A percentile compares a stretch with the other conserved stretches of the same genome.
phyloP scores from a whole-genome alignment of 306 rosid species.

The Glycine soja region DNA sequence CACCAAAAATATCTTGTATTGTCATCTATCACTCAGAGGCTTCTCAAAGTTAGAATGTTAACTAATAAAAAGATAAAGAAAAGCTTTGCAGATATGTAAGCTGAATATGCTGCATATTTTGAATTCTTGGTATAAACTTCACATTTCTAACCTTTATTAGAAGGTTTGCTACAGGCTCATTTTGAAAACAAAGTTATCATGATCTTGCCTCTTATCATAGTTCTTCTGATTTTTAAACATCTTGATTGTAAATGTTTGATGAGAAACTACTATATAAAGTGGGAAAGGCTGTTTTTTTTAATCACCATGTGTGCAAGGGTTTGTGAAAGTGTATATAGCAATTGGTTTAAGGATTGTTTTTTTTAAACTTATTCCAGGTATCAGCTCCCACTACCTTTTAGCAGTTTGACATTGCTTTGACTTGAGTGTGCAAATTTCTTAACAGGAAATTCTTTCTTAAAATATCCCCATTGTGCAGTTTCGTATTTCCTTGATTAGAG shows the following conservation, averaged over 20 bases:
- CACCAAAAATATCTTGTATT: constrained; percentile 16
- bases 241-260: constrained; percentile 17
- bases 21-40: constrained; percentile 4
- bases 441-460: background rate
- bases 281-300: background rate
- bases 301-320: constrained; percentile 10
- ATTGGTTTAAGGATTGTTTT: background rate
- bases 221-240: constrained; percentile 14
- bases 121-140: constrained; percentile 18
- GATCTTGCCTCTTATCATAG: background rate
- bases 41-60: constrained; percentile 36
- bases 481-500: constrained; percentile 3
- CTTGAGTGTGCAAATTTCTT: background rate
- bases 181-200: constrained; percentile 27
- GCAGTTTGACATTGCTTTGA: constrained; percentile 13
- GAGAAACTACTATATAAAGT: constrained; percentile 1
- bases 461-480: constrained; percentile 9
- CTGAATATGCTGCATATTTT: constrained; percentile 14
- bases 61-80: background rate
- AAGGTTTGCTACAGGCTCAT: constrained; percentile 13
- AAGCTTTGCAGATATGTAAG: constrained; percentile 18
- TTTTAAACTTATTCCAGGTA: background rate
- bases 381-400: constrained; percentile 8
- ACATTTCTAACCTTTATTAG: constrained; percentile 23
- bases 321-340: constrained; percentile 5